These are phyloP conservation scores for Posidonia australis DNA, from an alignment of 106 monocot species.

Conservation along the genomic window DNA sequence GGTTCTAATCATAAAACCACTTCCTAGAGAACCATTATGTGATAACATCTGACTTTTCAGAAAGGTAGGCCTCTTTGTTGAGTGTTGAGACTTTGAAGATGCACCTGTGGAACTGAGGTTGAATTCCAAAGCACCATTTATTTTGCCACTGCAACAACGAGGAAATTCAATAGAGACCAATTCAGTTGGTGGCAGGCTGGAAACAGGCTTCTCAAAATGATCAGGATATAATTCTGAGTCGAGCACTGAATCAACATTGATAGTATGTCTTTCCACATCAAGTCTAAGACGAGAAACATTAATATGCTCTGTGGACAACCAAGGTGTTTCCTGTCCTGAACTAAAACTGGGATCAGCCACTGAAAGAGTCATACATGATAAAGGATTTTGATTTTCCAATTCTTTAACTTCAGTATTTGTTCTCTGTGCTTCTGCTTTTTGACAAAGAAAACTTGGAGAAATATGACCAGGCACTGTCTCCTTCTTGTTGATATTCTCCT, in stretches of 20 bases:
- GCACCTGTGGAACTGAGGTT: background rate
- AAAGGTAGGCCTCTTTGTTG: background rate
- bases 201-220: too few relatives aligned
- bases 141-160: constrained; percentile 24
- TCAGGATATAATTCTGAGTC: constrained; percentile 2
- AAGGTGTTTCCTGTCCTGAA: background rate
- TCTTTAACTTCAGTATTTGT: background rate
- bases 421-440: background rate
- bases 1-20: constrained; percentile 49
- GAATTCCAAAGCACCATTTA: background rate
- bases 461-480: background rate
- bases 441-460: background rate
- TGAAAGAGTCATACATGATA: background rate
- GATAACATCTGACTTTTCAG: constrained; percentile 9
- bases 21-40: constrained; percentile 45
- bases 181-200: constrained; percentile 6
- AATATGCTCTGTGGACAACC: background rate
- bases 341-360: background rate
- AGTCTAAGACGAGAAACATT: constrained; percentile 5
- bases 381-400: background rate
- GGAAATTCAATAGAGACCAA: background rate
- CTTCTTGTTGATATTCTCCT: constrained; percentile 7
- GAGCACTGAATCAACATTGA: background rate
- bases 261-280: constrained; percentile 2
- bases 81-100: background rate